Percentiles rank a stretch among this genome's conserved stretches.
Conservation (phyloP, 768 basidiomycete species). For the Boletellus sp. region DNA sequence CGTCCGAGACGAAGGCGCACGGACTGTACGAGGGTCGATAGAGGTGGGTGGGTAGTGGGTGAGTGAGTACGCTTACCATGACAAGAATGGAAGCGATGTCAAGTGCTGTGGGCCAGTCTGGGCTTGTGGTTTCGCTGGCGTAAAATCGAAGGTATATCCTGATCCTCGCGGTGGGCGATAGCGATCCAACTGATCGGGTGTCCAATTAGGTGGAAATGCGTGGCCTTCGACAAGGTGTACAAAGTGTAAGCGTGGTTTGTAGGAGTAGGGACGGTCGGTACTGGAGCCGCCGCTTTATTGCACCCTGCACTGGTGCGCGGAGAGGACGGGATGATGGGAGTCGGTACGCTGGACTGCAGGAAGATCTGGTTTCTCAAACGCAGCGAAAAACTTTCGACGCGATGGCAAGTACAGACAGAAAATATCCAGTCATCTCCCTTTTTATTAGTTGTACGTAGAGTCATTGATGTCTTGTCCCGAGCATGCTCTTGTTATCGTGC, state of each 20-base stretch:
- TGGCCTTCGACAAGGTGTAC: not conserved
- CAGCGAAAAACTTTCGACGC: not conserved
- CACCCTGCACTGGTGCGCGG: conserved; percentile 13
- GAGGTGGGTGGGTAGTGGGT: not conserved
- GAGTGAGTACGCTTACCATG: conserved; percentile 15
- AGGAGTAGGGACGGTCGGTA: conserved; percentile 1
- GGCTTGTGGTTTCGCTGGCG: conserved; percentile 6
- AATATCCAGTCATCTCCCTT: not conserved
- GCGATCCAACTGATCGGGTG: not conserved
- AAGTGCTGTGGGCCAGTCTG: conserved; percentile 3
- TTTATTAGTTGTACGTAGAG: conserved; percentile 2
- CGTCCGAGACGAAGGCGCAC: not conserved
- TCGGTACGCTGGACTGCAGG: conserved; percentile 1
- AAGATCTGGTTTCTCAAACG: not conserved
- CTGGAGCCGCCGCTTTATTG: conserved; percentile 2
- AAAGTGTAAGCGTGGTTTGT: conserved; percentile 2
- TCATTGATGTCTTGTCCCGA: not conserved
- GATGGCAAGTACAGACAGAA: conserved; percentile 6
- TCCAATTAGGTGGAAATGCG: not conserved
- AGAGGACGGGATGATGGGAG: conserved; percentile 9
- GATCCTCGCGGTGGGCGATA: conserved; percentile 2
- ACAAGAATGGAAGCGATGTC: not conserved
- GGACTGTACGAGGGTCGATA: conserved; percentile 5
- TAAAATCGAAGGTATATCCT: not conserved
- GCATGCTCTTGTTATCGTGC: not conserved